Percentiles rank a stretch among this genome's conserved stretches.
phyloP scores from a whole-genome alignment of 805 yeast species.

The Starmerella apicola region DNA sequence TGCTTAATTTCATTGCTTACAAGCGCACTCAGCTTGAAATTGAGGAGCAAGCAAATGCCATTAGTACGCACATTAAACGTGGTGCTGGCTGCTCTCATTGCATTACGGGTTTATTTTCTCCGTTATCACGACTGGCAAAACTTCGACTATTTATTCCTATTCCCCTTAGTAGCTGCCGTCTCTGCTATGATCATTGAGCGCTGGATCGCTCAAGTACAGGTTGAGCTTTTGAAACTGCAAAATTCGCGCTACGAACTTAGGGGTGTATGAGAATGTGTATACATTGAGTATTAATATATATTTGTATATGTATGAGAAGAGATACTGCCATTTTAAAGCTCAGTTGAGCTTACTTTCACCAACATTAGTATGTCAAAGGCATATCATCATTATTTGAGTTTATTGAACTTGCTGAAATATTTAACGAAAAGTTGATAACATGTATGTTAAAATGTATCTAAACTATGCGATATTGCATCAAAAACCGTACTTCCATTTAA shows the following conservation, averaged over 20 bases:
- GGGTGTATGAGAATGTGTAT: constrained; percentile 19
- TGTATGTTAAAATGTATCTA: too few species aligned
- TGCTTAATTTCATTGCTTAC: constrained; percentile 20
- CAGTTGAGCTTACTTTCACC: too few species aligned
- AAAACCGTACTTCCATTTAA: too few species aligned
- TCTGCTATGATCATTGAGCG: constrained; percentile 19
- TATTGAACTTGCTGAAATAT: too few species aligned
- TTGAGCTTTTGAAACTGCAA: constrained; percentile 13
- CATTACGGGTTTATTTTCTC: constrained; percentile 18
- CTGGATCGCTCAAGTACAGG: constrained; percentile 24
- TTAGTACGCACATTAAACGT: constrained; percentile 12
- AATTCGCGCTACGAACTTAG: constrained; percentile 20
- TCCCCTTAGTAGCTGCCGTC: constrained; percentile 22
- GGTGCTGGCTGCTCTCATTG: constrained; percentile 19
- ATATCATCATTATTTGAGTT: too few species aligned
- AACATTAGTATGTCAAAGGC: too few species aligned
- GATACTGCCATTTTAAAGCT: too few species aligned
- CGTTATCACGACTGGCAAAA: constrained; percentile 17
- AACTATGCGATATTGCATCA: too few species aligned
- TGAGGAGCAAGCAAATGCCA: constrained; percentile 2
- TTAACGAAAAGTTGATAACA: too few species aligned
- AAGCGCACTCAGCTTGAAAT: constrained; percentile 18
- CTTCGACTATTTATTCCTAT: constrained; percentile 25
- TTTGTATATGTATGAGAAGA: too few species aligned
- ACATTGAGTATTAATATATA: not conserved